These are phyloP conservation scores for Coemansia sp. DNA, from an alignment of 192 early-diverging fungal genomes.

Conservation along the genomic window DNA sequence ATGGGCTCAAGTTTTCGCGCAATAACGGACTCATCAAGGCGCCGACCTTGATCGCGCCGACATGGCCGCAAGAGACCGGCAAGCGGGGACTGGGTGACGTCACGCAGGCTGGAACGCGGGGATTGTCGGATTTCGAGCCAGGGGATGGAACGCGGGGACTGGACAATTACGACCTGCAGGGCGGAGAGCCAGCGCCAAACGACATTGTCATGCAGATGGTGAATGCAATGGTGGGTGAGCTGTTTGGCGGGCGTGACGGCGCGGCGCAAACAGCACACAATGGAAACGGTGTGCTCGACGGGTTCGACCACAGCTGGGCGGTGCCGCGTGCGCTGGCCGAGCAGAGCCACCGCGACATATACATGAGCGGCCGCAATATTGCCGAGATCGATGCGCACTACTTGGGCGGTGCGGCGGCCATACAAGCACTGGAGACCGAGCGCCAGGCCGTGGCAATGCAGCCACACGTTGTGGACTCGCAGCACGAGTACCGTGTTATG, in stretches of 20 bases:
- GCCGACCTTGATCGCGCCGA: neutral
- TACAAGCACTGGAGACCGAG: slow-evolving; percentile 28
- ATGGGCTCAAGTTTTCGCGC: slow-evolving; percentile 8
- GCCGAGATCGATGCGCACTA: slow-evolving; percentile 16
- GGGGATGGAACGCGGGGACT: neutral
- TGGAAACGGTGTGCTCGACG: slow-evolving; percentile 10
- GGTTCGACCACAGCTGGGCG: slow-evolving; percentile 32
- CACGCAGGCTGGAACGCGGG: neutral
- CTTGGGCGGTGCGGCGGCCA: slow-evolving; percentile 41
- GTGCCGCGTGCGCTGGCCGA: slow-evolving; percentile 32
- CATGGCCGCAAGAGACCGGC: slow-evolving; percentile 8
- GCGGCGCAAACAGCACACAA: neutral
- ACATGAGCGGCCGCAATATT: slow-evolving; percentile 12
- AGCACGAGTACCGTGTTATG: slow-evolving; percentile 36
- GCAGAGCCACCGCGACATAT: slow-evolving; percentile 30
- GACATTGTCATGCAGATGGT: slow-evolving; percentile 4
- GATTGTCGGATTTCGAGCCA: neutral
- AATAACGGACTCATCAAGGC: slow-evolving; percentile 12
- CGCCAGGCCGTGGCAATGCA: neutral
- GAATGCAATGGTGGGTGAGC: neutral
- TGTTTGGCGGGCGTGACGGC: slow-evolving; percentile 1
- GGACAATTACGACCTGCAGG: slow-evolving; percentile 4
- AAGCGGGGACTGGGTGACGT: slow-evolving; percentile 4
- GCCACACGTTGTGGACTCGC: slow-evolving; percentile 9
- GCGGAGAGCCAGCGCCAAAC: neutral